Base-by-base conservation (phyloP, 306 rosid species). In the Cicer yamashitae region DNA sequence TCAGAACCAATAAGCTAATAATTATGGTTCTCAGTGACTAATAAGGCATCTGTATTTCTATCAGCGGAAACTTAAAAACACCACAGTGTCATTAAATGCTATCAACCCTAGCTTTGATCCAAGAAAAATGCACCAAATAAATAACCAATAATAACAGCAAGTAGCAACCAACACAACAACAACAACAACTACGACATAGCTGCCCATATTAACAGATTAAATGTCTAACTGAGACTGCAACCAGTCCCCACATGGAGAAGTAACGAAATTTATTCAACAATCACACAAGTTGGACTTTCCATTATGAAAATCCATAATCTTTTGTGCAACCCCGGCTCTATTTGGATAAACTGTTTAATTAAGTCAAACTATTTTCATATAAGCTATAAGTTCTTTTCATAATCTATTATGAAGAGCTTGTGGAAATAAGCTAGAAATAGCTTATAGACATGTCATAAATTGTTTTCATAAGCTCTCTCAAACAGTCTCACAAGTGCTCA, bases 1-100 rank as follows among this genome's bases (percentile, higher is more conserved):
- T 48, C 41, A 58, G 71, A 79, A 79, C 13, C 2, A 10, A 45
- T 69, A 69, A 64, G 30, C 73, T 69, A 67, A 37, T 20, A 34
- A 13, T 65, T 66, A 45, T 17, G 8, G 6, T 70, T 54, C 53
- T 64, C 40, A 5, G 11, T 22, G 7, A 61, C 15, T 38, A 38
- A 70, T 0, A 45, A 45, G 60, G 15, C 70, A 78, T 14, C 22
- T 8, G 54, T 52, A 40, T 41, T 73, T 67, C 43, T 22, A 68
- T 68, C 39, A 6, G 56, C 62, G 15, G 46, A 45, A 64, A 74
- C 57, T 18, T 63, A 45, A 79, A 78, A 64, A 38, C 39, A 61
- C 67, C 15, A 59, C 51, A 68, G 22, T 39, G 67, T 47, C 44
- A 54, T 56, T 9, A 39, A 71, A 83, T 46, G 38, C 20, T 5